Conservation (phyloP, 192 early-diverging fungal species). For the Umbelopsis sp. region DNA sequence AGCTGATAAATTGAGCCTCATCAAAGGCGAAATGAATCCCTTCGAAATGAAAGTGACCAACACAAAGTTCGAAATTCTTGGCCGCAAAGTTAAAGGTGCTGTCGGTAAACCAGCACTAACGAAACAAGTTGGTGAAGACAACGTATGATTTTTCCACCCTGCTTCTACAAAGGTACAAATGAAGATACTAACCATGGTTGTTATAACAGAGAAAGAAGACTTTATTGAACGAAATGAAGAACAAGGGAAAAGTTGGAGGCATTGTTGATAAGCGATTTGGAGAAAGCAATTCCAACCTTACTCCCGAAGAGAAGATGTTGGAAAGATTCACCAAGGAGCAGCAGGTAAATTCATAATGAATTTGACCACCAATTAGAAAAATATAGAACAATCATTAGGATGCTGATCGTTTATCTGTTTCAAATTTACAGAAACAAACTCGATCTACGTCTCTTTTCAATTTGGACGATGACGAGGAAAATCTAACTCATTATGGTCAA, state of each 20-base stretch:
- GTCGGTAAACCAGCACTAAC: slow-evolving; percentile 78
- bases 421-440: slow-evolving; percentile 38
- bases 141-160: slow-evolving; percentile 41
- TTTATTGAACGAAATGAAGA: slow-evolving; percentile 74
- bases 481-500: slow-evolving; percentile 94
- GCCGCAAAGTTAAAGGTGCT: slow-evolving; percentile 81
- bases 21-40: slow-evolving; percentile 72
- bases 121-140: slow-evolving; percentile 84
- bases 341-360: slow-evolving; percentile 46
- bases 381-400: too few relatives aligned
- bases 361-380: not conserved
- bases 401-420: not conserved
- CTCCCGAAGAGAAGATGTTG: slow-evolving; percentile 95
- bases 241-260: slow-evolving; percentile 68
- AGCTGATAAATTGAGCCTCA: slow-evolving; percentile 45
- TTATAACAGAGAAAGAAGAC: slow-evolving; percentile 77
- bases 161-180: not conserved
- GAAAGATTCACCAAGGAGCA: slow-evolving; percentile 90
- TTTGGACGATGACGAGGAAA: slow-evolving; percentile 72
- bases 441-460: slow-evolving; percentile 68
- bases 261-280: slow-evolving; percentile 95
- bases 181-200: not conserved
- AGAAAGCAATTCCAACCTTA: slow-evolving; percentile 84
- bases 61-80: slow-evolving; percentile 83
- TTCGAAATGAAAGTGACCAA: slow-evolving; percentile 87